phyloP scores from a whole-genome alignment of 352 stramenopile genomes.

The Aphanomyces euteiches region DNA sequence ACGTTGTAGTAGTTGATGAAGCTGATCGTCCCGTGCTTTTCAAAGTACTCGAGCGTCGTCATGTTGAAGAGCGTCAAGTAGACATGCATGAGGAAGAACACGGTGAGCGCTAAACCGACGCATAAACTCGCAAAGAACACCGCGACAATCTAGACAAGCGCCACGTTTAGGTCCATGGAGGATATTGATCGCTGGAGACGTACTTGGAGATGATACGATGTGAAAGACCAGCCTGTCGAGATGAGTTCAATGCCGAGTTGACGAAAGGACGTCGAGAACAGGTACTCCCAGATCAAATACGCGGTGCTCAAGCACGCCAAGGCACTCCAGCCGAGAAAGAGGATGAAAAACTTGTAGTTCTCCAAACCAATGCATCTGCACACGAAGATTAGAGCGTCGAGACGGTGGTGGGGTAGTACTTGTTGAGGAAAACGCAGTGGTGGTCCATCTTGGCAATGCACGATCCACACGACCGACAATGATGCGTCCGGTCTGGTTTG shows the following conservation, averaged over 20 bases:
- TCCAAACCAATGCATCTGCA: conserved; percentile 79
- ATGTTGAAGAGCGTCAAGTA: conserved; percentile 66
- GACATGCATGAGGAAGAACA: conserved; percentile 77
- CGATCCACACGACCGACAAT: conserved; percentile 69
- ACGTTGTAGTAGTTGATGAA: conserved; percentile 82
- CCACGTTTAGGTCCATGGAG: not conserved
- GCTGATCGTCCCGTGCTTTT: conserved; percentile 72
- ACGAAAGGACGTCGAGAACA: conserved; percentile 25
- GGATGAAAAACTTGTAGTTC: conserved; percentile 89
- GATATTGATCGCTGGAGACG: too few relatives aligned
- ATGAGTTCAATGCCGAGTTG: conserved; percentile 49
- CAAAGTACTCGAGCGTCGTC: conserved; percentile 84
- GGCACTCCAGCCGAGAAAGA: conserved; percentile 76
- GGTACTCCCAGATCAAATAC: conserved; percentile 59
- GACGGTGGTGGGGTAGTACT: conserved; percentile 41
- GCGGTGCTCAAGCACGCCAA: conserved; percentile 65
- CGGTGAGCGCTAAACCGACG: conserved; percentile 56
- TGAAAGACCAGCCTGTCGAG: conserved; percentile 50
- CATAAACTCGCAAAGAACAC: conserved; percentile 71
- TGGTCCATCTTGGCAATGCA: conserved; percentile 88
- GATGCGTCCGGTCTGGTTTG: conserved; percentile 78
- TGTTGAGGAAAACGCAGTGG: conserved; percentile 88
- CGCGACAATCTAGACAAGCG: conserved; percentile 42
- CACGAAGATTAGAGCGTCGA: not conserved
- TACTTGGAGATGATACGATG: conserved; percentile 61